Base-by-base conservation (phyloP, 2,329 filamentous ascomycete species). In the Coniochaeta pulveracea region DNA sequence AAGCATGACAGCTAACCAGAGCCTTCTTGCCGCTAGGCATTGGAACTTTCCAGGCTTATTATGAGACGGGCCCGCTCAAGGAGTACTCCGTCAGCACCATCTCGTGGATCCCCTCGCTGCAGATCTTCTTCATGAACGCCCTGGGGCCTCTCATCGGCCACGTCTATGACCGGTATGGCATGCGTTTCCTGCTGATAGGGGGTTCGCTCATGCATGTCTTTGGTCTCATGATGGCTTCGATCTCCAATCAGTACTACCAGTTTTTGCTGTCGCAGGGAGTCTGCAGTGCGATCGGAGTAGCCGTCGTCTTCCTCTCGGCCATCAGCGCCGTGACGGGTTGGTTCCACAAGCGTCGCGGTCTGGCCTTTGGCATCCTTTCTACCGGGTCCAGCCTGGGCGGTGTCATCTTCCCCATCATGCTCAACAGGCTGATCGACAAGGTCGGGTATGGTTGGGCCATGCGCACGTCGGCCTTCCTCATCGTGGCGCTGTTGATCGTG, bases 121-220 rank as follows among this genome's bases (percentile, higher is more conserved):
- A 76, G 46, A 52, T 64, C 10, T 74, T 60, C 34, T 46, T 55
- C 37, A 58, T 61, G 54, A 49, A 66, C 34, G 51, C 55, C 6
- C 39, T 60, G 10, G 21, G 32, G 34, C 28, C 37, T 52, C 36
- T 75, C 60, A 33, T 60, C 34, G 80, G 80, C 2, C 70, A 68
- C 26, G 29, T 80, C 10, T 81, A 72, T 43, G 80, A 85, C 50
- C 69, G 63, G 40, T 71, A 73, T 41, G 80, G 80, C 3, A 75
- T 79, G 1, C 63, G 64, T 23, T 69, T 60, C 37, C 57, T 83
- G 4, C 54, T 80, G 8, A 40, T 66, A 14, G 44, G 55, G 33
- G 75, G 75, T 19, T 65, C 64, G 21, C 16, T 76, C 37, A 49
- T 69, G 37, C 72, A 77, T 49, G 61, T 80, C 40, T 69, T 80